Base-by-base conservation (phyloP, 306 rosid genomes). In the Ormosia emarginata region DNA sequence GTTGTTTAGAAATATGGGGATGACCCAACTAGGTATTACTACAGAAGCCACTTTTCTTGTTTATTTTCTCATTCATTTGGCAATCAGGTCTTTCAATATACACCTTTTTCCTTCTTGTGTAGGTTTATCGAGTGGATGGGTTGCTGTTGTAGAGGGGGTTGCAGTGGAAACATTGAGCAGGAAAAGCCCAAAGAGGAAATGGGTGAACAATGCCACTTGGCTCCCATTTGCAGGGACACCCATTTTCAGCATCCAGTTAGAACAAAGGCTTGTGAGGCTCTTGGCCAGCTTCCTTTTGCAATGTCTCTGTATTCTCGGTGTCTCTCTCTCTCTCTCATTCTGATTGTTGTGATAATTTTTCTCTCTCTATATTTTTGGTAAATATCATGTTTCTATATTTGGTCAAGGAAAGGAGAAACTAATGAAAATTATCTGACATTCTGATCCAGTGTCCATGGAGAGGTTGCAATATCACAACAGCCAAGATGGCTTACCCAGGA, bases 1-100 rank as follows among this genome's bases (percentile, higher is more conserved):
- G 95, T 91, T 79, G 82, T 90, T 75, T 92, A 97, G 98, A 94
- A 85, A 86, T 85, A 85, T 40, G 93, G 94, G 14, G 88, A 90
- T 83, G 97, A 94, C 56, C 93, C 94, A 17, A 82, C 76, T 40
- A 87, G 90, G 90, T 66, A 34, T 17, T 40, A 6, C 36, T 29
- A 4, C 9, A 11, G 12, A 39, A 41, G 4, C 62, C 15, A 65
- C 57, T 55, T 67, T 58, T 53, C 18, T 8, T 32, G 14, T 2
- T 7, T 40, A 3, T 58, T 67, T 39, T 30, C 2, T 12, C 7
- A 12, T 75, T 49, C 6, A 3, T 62, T 56, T 67, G 33, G 32
- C 0, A 7, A 50, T 75, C 13, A 4, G 18, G 4, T 13, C 1
- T 55, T 73, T 75, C n/a, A 8, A 66, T 66, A 41, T 33, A 9